These are phyloP conservation scores for Alternaria arbusti DNA, from an alignment of 2,329 filamentous ascomycete species.

Conservation along the genomic window DNA sequence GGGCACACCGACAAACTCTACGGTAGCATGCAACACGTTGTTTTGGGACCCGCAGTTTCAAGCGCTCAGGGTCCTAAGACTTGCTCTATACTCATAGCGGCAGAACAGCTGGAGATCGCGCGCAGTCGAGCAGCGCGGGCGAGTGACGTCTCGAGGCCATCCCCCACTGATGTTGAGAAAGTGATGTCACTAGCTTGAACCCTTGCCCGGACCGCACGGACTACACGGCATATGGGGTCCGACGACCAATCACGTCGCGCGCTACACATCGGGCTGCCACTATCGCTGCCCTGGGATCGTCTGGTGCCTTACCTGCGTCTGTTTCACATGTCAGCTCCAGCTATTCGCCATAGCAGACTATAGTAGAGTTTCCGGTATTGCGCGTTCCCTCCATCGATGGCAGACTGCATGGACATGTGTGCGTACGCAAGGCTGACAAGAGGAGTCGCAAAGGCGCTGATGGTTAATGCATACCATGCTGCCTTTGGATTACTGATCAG, in stretches of 20 bases:
- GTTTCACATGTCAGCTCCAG: neutral
- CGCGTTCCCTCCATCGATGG: neutral
- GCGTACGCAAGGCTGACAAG: neutral
- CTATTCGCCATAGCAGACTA: neutral
- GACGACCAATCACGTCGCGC: constrained; percentile 2
- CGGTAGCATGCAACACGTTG: constrained; percentile 4
- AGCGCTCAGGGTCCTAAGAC: constrained; percentile 5
- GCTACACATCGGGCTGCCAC: neutral
- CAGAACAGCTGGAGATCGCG: constrained; percentile 10
- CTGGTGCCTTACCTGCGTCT: neutral
- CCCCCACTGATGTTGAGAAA: neutral
- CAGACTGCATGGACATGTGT: neutral
- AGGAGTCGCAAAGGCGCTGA: neutral
- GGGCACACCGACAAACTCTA: constrained; percentile 1
- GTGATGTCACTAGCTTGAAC: constrained; percentile 12
- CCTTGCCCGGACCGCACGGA: constrained; percentile 1
- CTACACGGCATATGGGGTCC: neutral
- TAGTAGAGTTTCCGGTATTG: neutral
- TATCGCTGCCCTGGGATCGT: neutral
- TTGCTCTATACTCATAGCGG: constrained; percentile 4
- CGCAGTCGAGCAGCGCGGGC: neutral
- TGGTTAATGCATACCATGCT: neutral
- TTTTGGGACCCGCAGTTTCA: constrained; percentile 11
- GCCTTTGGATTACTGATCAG: neutral
- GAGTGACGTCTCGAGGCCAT: constrained; percentile 2